phyloP scores from a whole-genome alignment of 805 yeast genomes.

The Yamadazyma sp. region DNA sequence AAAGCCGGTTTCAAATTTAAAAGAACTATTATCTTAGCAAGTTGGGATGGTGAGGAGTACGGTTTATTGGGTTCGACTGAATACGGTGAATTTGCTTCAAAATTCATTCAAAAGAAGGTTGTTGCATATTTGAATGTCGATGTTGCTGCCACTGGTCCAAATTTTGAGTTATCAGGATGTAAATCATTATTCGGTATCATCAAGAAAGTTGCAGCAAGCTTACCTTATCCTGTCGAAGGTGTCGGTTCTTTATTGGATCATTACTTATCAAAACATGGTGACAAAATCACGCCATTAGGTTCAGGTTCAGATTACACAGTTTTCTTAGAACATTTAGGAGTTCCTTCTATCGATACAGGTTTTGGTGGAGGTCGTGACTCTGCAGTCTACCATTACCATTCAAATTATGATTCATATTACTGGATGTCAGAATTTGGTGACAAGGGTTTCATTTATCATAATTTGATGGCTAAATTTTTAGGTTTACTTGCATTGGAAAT shows the following conservation, averaged over 20 bases:
- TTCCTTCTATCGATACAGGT: constrained; percentile 57
- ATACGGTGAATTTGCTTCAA: constrained; percentile 48
- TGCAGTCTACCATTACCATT: constrained; percentile 55
- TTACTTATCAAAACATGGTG: constrained; percentile 33
- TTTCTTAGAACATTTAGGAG: constrained; percentile 64
- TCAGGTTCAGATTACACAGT: constrained; percentile 55
- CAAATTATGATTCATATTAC: constrained; percentile 54
- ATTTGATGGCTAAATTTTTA: constrained; percentile 54
- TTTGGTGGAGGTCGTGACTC: constrained; percentile 31
- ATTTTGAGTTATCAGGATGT: constrained; percentile 47
- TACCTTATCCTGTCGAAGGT: constrained; percentile 41
- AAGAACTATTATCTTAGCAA: constrained; percentile 35
- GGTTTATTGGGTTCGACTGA: constrained; percentile 57
- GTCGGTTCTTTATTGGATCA: constrained; percentile 47
- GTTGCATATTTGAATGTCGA: constrained; percentile 53
- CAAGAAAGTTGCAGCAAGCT: constrained; percentile 40
- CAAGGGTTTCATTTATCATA: constrained; percentile 51
- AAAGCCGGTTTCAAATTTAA: constrained; percentile 36
- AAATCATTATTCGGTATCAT: constrained; percentile 54
- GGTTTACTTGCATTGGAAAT: constrained; percentile 54
- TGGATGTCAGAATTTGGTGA: constrained; percentile 57
- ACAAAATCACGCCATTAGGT: constrained; percentile 40
- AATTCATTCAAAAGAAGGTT: constrained; percentile 36
- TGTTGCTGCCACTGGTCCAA: constrained; percentile 50
- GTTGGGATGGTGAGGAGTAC: constrained; percentile 47